Base-by-base conservation (phyloP, 345 rosid genomes). In the Citrus cavaleriei region DNA sequence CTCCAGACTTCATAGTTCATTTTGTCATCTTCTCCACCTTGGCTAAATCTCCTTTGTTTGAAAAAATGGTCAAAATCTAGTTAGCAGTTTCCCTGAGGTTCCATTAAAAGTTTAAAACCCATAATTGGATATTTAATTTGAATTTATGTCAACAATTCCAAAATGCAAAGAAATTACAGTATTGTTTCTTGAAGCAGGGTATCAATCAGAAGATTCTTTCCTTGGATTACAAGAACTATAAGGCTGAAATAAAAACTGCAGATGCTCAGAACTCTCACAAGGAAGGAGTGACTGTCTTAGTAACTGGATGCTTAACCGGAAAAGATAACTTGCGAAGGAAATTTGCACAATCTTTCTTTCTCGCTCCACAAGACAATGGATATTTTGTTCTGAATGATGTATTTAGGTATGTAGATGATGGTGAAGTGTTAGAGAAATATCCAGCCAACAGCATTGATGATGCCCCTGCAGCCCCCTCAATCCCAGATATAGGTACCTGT, bases 301-400 rank as follows among this genome's bases (percentile, higher is more conserved):
- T 95, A 32, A 95, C 98, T 0, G 98, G 99, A 74, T 89, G 86
- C 79, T 83, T 92, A 79, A 93, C 95, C 6, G 98, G 94, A 61
- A 91, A 83, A 49, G 97, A 92, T 82, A 85, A 86, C 75, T 84
- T 90, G 83, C 89, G 83, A 84, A 91, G 91, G 89, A 92, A 93
- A 80, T 95, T 95, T 78, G 81, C 93, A 22, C 98, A 95, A 82
- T 85, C 93, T 5, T 95, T 93, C 86, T 95, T 95, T 87, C 89
- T 95, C 67, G 98, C 98, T 77, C 98, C 95, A 25, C 99, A 92
- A 67, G 99, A 95, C 77, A 88, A 86, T 25, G 98, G 98, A 10
- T 93, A 90, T 86, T 95, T 91, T 83, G 98, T 95, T 82, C 83
- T 92, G 73, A 95, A 93, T 76, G 98, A 95, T 78, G 89, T 91